These are phyloP conservation scores for Sugiyamaella novakii DNA, from an alignment of 1,139 yeast genomes.

Conservation along the genomic window DNA sequence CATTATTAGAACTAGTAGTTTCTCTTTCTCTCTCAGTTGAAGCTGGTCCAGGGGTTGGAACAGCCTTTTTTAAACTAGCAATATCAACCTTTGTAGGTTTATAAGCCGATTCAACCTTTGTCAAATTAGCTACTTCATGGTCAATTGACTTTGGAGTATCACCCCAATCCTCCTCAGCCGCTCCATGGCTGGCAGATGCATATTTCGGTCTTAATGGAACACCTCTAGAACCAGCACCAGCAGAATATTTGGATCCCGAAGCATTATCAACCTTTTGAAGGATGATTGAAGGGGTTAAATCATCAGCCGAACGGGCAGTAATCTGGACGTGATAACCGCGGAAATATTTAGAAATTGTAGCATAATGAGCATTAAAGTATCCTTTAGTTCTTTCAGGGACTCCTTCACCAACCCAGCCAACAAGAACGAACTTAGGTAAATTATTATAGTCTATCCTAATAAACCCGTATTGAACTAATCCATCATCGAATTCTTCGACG, in stretches of 20 bases:
- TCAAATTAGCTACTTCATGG: conserved; percentile 44
- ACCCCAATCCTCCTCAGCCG: conserved; percentile 58
- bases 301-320: conserved; percentile 93
- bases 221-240: conserved; percentile 34
- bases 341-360: conserved; percentile 45
- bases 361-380: conserved; percentile 47
- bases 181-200: conserved; percentile 39
- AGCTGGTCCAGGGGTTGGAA: conserved; percentile 36
- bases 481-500: conserved; percentile 79
- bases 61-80: conserved; percentile 43
- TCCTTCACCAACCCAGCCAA: conserved; percentile 76
- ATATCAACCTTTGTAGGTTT: conserved; percentile 62
- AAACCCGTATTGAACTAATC: conserved; percentile 87
- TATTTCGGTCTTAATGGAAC: conserved; percentile 44
- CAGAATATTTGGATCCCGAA: conserved; percentile 88
- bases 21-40: conserved; percentile 13
- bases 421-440: conserved; percentile 75
- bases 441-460: conserved; percentile 88
- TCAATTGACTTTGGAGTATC: conserved; percentile 49
- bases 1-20: conserved; percentile 25
- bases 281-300: conserved; percentile 76
- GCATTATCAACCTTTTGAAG: conserved; percentile 81
- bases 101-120: conserved; percentile 65
- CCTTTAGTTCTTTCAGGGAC: conserved; percentile 50
- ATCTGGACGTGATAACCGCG: conserved; percentile 90